Conservation (phyloP, 2,329 filamentous ascomycete species). For the Penicillium psychrosexuale region DNA sequence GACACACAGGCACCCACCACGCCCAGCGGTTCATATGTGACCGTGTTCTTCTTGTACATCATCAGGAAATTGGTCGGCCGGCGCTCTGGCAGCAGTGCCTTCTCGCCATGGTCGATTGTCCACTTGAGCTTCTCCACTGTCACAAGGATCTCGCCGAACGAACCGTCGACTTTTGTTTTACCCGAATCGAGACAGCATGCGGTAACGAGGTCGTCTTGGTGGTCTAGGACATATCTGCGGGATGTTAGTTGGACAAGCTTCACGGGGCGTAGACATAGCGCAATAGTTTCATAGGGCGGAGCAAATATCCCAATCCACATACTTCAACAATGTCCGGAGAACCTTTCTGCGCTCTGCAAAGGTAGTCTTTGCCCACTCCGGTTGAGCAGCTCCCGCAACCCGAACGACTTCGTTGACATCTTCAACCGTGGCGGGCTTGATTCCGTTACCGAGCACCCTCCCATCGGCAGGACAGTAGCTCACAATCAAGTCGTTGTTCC, state of each 20-base stretch:
- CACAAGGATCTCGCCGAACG: constrained; percentile 90
- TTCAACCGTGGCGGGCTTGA: constrained; percentile 68
- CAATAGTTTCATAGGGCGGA: background rate
- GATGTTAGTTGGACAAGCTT: background rate
- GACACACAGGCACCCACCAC: constrained; percentile 90
- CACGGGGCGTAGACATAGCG: background rate
- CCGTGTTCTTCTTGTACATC: constrained; percentile 90
- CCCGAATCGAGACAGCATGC: constrained; percentile 89
- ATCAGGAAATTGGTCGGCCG: constrained; percentile 89
- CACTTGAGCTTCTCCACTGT: constrained; percentile 92
- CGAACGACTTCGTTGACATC: constrained; percentile 77
- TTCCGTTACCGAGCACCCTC: constrained; percentile 64
- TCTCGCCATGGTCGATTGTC: constrained; percentile 88
- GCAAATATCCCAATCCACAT: constrained; percentile 16
- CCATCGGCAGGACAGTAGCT: constrained; percentile 77
- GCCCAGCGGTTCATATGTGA: constrained; percentile 86
- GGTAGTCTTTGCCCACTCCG: constrained; percentile 70
- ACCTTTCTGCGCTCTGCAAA: constrained; percentile 76
- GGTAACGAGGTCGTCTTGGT: constrained; percentile 81
- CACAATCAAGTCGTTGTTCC: constrained; percentile 40
- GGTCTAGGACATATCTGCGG: constrained; percentile 69
- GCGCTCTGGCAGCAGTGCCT: constrained; percentile 66
- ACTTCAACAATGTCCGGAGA: constrained; percentile 72
- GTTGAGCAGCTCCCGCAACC: constrained; percentile 70
- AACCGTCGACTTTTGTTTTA: constrained; percentile 93